Base-by-base conservation (phyloP, 768 basidiomycete genomes). In the Amanita inopinata region DNA sequence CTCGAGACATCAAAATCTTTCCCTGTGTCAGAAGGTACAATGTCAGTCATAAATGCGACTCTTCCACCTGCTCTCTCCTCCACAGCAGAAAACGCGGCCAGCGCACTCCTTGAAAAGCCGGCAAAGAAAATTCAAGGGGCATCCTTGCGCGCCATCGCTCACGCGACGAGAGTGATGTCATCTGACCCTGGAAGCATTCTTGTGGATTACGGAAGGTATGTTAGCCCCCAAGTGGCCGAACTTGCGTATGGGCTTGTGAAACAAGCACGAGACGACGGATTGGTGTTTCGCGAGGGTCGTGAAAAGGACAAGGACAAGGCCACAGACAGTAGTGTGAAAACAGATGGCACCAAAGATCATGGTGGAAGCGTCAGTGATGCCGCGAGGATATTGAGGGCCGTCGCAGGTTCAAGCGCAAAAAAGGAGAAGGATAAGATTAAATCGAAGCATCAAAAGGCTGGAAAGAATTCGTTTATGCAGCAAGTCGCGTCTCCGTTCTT, bases 101-200 rank as follows among this genome's bases (percentile, higher is more conserved):
- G 67, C 17, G 66, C 63, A 2, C 70, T 70, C 11, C 62, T 67
- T 28, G 60, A 7, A 50, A 56, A 14, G 51, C 52, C 1, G 43
- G 40, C 5, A 50, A 61, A 1, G 61, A 65, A 18, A 5, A 56
- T 57, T 5, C 86, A 89, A 53, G 83, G 85, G 1, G 59, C 78
- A 0, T 73, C 83, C 0, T 56, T 91, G 2, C 75, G 76, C 4
- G 88, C 88, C 1, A 87, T 91, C 42, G 73, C 75, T 12, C 80
- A 89, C 42, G 86, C 88, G 1, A 90, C 83, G 1, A 76, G 88
- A 2, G 81, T 90, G n/a, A 89, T 91, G 86, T 83, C 83, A 0
- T 69, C 76, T 2, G 85, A 85, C 51, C 73, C 87, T 0, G 65
- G 71, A 9, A 86, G 84, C 49, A 75, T 91, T 43, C 71, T 91